Percentiles rank a stretch among this genome's conserved stretches.
These are phyloP conservation scores for Asterophora lycoperdoides DNA, from an alignment of 768 basidiomycete species.

Conservation along the genomic window DNA sequence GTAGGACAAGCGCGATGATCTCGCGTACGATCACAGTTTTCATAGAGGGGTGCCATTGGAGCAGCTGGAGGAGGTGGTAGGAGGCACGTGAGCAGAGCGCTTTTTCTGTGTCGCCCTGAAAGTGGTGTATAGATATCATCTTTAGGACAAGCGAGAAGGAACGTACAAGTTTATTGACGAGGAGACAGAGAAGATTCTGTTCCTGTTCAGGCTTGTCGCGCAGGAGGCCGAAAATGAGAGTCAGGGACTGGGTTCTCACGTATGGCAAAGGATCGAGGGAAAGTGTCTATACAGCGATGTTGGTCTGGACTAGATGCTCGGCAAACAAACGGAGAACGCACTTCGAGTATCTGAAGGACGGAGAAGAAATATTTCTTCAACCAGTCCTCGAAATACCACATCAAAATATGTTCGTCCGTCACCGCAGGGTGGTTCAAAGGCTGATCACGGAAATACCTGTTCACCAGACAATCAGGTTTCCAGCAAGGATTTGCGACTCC, in stretches of 20 bases:
- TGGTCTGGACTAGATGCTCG: not conserved
- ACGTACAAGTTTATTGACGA: constrained; percentile 90
- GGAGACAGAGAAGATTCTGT: constrained; percentile 86
- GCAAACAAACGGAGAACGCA: constrained; percentile 24
- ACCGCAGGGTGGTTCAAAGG: constrained; percentile 58
- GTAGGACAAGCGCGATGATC: constrained; percentile 73
- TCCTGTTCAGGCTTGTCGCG: constrained; percentile 94
- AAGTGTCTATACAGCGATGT: constrained; percentile 46
- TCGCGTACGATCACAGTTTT: constrained; percentile 87
- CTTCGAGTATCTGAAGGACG: constrained; percentile 87
- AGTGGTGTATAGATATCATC: not conserved
- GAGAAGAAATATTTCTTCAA: constrained; percentile 96
- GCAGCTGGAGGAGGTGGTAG: constrained; percentile 81
- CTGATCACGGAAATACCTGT: constrained; percentile 92
- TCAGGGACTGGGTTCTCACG: constrained; percentile 80
- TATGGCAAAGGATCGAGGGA: constrained; percentile 84
- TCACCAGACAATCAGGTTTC: constrained; percentile 1
- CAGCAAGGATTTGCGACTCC: not conserved
- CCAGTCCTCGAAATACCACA: constrained; percentile 97
- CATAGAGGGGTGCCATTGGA: constrained; percentile 92
- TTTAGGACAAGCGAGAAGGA: not conserved
- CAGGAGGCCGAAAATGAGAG: constrained; percentile 74
- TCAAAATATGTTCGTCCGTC: constrained; percentile 67
- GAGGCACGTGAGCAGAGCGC: constrained; percentile 87
- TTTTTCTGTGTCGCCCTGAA: constrained; percentile 84